phyloP scores from a whole-genome alignment of 176 grass and related monocot species.

The Cenchrus fungigraminus region DNA sequence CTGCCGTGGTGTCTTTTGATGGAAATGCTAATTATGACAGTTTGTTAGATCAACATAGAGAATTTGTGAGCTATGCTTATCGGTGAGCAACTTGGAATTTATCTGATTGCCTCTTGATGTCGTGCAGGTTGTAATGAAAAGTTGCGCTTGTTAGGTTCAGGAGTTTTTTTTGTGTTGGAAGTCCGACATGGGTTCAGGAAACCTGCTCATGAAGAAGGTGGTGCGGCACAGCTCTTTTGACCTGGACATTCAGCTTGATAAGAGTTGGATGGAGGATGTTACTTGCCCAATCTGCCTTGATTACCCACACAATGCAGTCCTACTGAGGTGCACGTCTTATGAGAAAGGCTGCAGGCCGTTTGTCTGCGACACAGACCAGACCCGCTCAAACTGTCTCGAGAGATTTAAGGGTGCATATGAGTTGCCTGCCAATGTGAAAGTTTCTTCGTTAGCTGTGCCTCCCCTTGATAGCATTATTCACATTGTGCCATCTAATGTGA shows the following conservation, averaged over 20 bases:
- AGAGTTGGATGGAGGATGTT: slow-evolving; percentile 74
- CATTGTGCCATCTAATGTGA: slow-evolving; percentile 62
- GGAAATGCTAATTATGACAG: slow-evolving; percentile 1
- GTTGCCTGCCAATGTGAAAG: slow-evolving; percentile 62
- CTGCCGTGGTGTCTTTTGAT: not conserved
- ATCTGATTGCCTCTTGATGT: slow-evolving; percentile 29
- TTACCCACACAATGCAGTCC: slow-evolving; percentile 86
- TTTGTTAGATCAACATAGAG: not conserved
- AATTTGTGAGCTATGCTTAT: not conserved
- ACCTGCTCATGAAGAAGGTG: slow-evolving; percentile 52
- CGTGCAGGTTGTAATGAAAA: slow-evolving; percentile 50
- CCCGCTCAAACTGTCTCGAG: slow-evolving; percentile 86
- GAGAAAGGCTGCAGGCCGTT: slow-evolving; percentile 93
- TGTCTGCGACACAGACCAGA: slow-evolving; percentile 92
- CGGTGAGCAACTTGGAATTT: not conserved
- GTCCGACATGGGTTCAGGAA: slow-evolving; percentile 52
- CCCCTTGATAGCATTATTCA: slow-evolving; percentile 77
- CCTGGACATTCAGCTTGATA: slow-evolving; percentile 61
- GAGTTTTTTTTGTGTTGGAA: not conserved
- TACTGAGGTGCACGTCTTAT: slow-evolving; percentile 77
- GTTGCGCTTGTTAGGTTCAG: not conserved
- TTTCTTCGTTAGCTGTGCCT: slow-evolving; percentile 50
- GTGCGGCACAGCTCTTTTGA: slow-evolving; percentile 55
- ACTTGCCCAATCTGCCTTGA: slow-evolving; percentile 94
- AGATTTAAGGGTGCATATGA: slow-evolving; percentile 87